Base-by-base conservation (phyloP, 371 early-diverging fungal species). In the Basidiobolus heterosporus region DNA sequence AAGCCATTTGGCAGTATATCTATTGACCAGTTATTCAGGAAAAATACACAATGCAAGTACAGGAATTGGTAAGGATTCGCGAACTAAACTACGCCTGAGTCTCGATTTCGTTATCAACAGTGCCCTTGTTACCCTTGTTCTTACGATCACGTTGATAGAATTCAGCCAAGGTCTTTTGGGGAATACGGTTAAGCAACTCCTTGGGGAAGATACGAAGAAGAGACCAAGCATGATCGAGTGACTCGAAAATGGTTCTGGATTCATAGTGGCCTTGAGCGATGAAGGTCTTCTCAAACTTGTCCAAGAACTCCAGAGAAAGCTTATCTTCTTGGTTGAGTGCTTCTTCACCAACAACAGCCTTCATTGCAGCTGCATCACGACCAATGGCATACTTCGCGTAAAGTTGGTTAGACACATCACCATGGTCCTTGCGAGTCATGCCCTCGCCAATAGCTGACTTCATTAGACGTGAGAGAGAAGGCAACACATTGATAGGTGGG, bases 351-450 rank as follows among this genome's bases (percentile, higher is more conserved):
- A 99, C 98, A 38, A 99, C 99, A 45, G 99, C 96, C 78, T 99
- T 99, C 99, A 99, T 99, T 37, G 98, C 89, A 18, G 91, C 89
- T 2, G 99, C 99, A 65, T 99, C 99, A 58, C 92, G 83, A 61
- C 99, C 99, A 59, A 99, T 98, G 42, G 99, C 99, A 64, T 99
- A 99, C 69, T 98, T 99, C 56, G 99, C 98, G 65, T 99, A 99
- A 64, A 99, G 67, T 72, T 99, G 99, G 70, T 98, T 99, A 21
- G 97, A 95, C 24, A 99, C 99, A 77, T 99, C 99, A 52, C 96
- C 92, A 66, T 99, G 99, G 65, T 99, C 99, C 61, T 89, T 91
- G 53, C 99, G 78, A 6, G 99, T 99, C 80, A 96, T 80, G 44
- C 95, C 92, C 62, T 98, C 98, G 52, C 99, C 99, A 61, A 99